phyloP scores from a whole-genome alignment of 768 basidiomycete genomes.

The Pholiota conissans region DNA sequence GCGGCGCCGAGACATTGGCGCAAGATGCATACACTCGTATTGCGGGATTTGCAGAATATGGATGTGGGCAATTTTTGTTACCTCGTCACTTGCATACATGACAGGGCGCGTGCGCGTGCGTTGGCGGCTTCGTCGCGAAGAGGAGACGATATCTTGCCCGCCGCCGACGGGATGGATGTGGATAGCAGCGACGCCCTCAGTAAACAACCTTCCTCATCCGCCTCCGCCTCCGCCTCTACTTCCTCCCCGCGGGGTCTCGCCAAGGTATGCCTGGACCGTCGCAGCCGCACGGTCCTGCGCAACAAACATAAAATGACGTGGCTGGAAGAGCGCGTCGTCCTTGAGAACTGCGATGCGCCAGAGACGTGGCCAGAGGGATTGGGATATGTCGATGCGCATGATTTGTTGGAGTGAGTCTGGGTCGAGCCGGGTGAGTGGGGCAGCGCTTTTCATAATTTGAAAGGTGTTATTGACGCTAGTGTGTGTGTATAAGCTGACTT shows the following conservation, averaged over 20 bases:
- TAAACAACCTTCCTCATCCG: no score
- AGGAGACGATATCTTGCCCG: no score
- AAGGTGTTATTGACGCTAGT: no score
- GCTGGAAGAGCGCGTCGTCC: conserved; percentile 27
- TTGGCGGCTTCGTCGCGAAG: no score
- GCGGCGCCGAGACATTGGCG: conserved; percentile 30
- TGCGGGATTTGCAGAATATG: conserved; percentile 29
- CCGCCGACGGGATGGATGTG: no score
- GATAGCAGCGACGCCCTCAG: no score
- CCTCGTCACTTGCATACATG: conserved; percentile 21
- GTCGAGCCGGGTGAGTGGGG: not conserved
- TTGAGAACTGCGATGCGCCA: conserved; percentile 28
- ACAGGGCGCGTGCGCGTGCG: not conserved
- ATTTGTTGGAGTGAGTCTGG: conserved; percentile 9
- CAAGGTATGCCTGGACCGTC: conserved; percentile 34
- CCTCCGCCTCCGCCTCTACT: no score
- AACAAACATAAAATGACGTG: conserved; percentile 27
- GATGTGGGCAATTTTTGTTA: conserved; percentile 33
- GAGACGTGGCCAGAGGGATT: conserved; percentile 41
- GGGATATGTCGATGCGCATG: conserved; percentile 37
- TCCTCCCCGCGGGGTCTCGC: not conserved
- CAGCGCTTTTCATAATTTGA: no score
- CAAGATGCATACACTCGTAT: conserved; percentile 29
- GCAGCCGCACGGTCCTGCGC: conserved; percentile 34
- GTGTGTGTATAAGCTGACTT: no score